These are phyloP conservation scores for Kwoniella dejecticola DNA, from an alignment of 768 basidiomycete species.

Conservation along the genomic window DNA sequence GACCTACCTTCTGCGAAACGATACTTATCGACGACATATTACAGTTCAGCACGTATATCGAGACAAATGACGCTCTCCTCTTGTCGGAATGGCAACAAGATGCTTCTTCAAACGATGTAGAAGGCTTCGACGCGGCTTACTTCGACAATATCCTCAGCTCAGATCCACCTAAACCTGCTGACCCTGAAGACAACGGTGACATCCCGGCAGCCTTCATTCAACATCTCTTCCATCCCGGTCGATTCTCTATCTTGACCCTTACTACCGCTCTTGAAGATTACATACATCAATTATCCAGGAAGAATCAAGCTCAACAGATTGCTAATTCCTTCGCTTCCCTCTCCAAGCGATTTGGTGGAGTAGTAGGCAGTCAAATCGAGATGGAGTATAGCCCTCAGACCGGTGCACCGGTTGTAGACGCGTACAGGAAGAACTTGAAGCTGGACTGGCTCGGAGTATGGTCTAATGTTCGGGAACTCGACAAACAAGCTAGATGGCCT, in stretches of 20 bases:
- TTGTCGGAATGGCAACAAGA: constrained; percentile 46
- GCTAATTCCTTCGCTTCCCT: constrained; percentile 63
- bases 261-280: constrained; percentile 82
- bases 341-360: constrained; percentile 73
- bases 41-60: constrained; percentile 65
- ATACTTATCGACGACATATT: constrained; percentile 56
- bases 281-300: constrained; percentile 63
- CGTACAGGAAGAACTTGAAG: constrained; percentile 81
- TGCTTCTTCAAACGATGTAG: constrained; percentile 17
- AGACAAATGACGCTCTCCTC: constrained; percentile 18
- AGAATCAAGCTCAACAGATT: constrained; percentile 61
- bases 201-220: constrained; percentile 77
- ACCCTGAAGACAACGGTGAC: constrained; percentile 52
- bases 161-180: constrained; percentile 53
- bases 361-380: constrained; percentile 82
- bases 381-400: constrained; percentile 74
- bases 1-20: constrained; percentile 25
- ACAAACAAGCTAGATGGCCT: constrained; percentile 59
- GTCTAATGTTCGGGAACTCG: constrained; percentile 84
- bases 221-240: constrained; percentile 80
- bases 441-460: constrained; percentile 96
- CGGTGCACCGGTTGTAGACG: constrained; percentile 73
- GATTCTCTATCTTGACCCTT: constrained; percentile 81
- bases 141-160: constrained; percentile 76
- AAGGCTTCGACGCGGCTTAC: constrained; percentile 63